A percentile compares a stretch with the other conserved stretches of the same genome.
Conservation (phyloP, 495 filamentous ascomycete species). For the Lasiosphaeris hirsuta region DNA sequence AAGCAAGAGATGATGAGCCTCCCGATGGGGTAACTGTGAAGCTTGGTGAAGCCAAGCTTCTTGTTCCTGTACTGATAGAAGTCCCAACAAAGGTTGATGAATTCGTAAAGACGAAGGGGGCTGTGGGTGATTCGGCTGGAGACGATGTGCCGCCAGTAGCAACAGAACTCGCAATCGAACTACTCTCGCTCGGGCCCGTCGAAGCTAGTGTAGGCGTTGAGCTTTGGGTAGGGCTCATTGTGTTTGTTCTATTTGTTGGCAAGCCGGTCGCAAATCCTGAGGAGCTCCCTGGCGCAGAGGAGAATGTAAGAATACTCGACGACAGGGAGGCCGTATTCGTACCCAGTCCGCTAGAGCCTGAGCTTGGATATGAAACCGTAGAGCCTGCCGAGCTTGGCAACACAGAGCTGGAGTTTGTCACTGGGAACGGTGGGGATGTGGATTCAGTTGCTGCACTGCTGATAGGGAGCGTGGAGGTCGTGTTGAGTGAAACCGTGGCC, state of each 20-base stretch:
- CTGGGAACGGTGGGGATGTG: conserved; percentile 13
- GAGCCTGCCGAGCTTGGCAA: background rate
- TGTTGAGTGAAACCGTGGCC: background rate
- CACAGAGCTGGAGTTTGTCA: conserved; percentile 9
- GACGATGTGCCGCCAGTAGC: background rate
- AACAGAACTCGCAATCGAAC: background rate
- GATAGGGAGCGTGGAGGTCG: background rate
- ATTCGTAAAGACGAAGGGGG: conserved; percentile 22
- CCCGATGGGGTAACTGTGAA: background rate
- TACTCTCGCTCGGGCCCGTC: background rate
- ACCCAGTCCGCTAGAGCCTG: background rate
- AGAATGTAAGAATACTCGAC: background rate
- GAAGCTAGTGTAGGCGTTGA: too few species aligned
- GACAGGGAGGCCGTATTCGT: background rate
- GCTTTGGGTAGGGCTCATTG: too few species aligned
- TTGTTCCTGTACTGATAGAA: background rate
- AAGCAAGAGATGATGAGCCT: background rate
- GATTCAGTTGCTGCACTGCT: background rate
- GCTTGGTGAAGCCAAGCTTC: background rate
- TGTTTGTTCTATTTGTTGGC: too few species aligned
- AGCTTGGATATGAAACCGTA: background rate
- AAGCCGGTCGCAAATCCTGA: too few species aligned
- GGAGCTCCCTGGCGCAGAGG: background rate
- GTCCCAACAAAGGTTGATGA: conserved; percentile 4
- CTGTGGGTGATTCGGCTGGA: background rate